Evolutionary conservation across 169 alveolate genomes (phyloP), one percentile per base, ranked within the genome.

Genomic region (Miamiensis avidus): DNA sequence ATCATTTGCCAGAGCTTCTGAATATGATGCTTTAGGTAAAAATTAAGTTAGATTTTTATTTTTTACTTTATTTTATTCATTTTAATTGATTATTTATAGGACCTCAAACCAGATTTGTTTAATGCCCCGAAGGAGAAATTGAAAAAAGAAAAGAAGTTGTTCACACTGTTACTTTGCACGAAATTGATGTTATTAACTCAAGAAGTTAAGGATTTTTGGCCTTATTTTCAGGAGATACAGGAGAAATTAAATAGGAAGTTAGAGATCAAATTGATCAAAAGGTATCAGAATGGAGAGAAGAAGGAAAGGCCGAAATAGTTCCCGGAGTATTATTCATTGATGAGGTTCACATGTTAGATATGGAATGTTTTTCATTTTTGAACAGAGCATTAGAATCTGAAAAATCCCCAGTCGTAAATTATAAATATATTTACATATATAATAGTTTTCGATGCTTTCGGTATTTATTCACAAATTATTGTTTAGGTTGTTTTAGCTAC

Each of bases 91-190:
- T n/a, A n/a, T n/a, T n/a, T n/a, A n/a, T n/a, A n/a, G n/a, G n/a
- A n/a, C 84, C 90, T 34, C 64, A 86, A 81, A 86, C 90, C 31
- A 84, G 95, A 72, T 95, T 92, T 83, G 97, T 97, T 73, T 98
- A 97, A 94, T 98, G 99, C 91, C 99, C 99, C 1, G 99, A 99
- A 79, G 99, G 99, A 31, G 99, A 99, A 89, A 97, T 98, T 74
- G 99, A 99, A 93, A 99, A 99, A 95, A 96, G 99, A 87, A 98
- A 98, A 93, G 99, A 98, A 93, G 99, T 99, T 29, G 99, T 98
- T 27, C 99, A 99, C 91, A 98, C 99, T 1, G 99, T 99, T 32
- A 98, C 99, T 20, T 91, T 99, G 83, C 99, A 99, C 87, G 99
- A 99, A 88, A 97, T 99, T 31, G 99, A 99, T 93, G 99, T 99